Percentiles rank a stretch among this genome's conserved stretches.
phyloP scores from a whole-genome alignment of 2,329 filamentous ascomycete genomes.

The Fusarium hostae region DNA sequence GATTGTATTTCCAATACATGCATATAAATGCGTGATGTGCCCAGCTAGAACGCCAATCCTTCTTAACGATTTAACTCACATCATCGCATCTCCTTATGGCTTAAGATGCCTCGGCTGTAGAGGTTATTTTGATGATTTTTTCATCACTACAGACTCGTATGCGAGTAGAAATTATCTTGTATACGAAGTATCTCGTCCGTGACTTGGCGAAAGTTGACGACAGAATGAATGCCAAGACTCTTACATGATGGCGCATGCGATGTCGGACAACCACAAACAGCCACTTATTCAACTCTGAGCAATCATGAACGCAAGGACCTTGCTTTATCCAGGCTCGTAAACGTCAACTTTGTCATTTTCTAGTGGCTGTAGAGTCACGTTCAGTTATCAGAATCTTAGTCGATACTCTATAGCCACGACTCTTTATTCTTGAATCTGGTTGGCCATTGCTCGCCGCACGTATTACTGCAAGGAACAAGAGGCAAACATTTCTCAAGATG shows the following conservation, averaged over 20 bases:
- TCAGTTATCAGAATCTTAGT: neutral
- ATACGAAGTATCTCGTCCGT: neutral
- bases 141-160: neutral
- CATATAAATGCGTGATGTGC: no score
- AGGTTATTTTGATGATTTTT: neutral
- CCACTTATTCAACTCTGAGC: neutral
- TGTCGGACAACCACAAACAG: neutral
- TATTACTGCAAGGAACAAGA: conserved; percentile 23
- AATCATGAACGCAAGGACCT: neutral
- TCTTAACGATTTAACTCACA: neutral
- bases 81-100: neutral
- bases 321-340: neutral
- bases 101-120: neutral
- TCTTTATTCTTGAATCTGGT: neutral
- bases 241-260: neutral
- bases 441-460: conserved; percentile 1
- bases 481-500: conserved; percentile 3
- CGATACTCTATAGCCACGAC: conserved; percentile 23
- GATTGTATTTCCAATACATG: no score
- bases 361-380: neutral
- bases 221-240: neutral
- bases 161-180: neutral
- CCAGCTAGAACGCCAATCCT: neutral
- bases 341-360: neutral
- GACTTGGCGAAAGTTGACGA: neutral